phyloP scores from a whole-genome alignment of 495 filamentous ascomycete genomes.

The Trichoderma gamsii region DNA sequence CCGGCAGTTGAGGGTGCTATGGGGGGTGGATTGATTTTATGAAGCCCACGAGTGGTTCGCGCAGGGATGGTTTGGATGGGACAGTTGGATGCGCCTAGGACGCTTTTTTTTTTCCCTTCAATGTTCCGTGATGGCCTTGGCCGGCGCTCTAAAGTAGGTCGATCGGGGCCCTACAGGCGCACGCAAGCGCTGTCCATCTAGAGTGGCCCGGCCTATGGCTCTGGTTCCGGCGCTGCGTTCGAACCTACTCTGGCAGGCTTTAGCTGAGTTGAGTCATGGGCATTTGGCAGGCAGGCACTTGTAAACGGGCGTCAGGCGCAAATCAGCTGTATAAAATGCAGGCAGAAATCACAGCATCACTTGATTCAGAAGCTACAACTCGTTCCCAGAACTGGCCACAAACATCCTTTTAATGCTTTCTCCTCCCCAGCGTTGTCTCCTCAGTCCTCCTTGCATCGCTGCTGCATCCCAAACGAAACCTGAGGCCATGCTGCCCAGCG shows the following conservation, averaged over 20 bases:
- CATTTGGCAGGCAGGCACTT: no score
- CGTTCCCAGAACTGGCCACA: background rate
- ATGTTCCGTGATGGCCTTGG: background rate
- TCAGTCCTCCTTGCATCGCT: background rate
- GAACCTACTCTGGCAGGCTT: background rate
- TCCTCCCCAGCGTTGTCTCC: background rate
- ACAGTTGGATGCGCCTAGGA: constrained; percentile 10
- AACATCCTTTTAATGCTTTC: constrained; percentile 3
- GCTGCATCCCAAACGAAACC: constrained; percentile 7
- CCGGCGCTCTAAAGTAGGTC: background rate
- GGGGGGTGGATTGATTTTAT: constrained; percentile 1
- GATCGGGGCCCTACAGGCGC: background rate
- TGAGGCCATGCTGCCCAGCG: background rate
- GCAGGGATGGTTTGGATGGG: constrained; percentile 8
- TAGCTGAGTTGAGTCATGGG: background rate
- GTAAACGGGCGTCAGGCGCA: no score
- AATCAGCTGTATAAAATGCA: background rate
- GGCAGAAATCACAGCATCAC: no score
- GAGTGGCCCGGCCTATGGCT: background rate
- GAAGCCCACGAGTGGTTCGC: background rate
- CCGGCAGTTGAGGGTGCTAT: background rate
- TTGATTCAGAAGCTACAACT: no score
- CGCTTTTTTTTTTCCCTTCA: constrained; percentile 12
- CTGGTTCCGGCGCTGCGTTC: background rate
- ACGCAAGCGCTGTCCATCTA: background rate